Evolutionary conservation across 495 filamentous ascomycete species (phyloP), one percentile per base, ranked within the genome.

Genomic region (Penicillium lagena): DNA sequence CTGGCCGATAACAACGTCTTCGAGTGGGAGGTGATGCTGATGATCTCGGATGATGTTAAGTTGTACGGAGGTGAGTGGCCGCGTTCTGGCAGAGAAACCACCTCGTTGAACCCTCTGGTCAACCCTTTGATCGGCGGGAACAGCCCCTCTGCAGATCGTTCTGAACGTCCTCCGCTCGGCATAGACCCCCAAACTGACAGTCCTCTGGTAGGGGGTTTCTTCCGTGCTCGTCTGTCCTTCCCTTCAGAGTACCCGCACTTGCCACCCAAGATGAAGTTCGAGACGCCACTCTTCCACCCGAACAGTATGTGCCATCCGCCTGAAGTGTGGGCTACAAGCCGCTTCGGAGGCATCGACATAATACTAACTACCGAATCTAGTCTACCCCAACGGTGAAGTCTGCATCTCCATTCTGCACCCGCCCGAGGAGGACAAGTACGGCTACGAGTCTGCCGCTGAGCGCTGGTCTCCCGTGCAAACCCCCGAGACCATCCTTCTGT

Each of bases 21-120:
- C 51, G 86, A 96, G 72, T 98, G 93, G 93, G 91, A 97, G 63
- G 89, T 98, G 12, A 95, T 96, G 86, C 78, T 98, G 30, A 98
- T 98, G 93, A 93, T 98, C 55, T 87, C 77, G 29, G 93, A 98
- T 57, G 93, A 98, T 54, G 91, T 88, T 66, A 91, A 94, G 65
- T 84, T 88, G 58, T 98, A 97, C 58, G 94, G 91, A 52, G 93
- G 84, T 83, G 62, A 69, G 82, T 68, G 3, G 22, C 28, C 32
- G 7, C 7, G 1, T 12, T 12, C 32, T 34, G n/a, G n/a, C 4
- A 11, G 32, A 34, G 2, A 1, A 11, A 12, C 32, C 32, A 34
- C n/a, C 32, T 10, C 32, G 32, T 34, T 9, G 22, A 22, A 22
- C 22, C 22, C 22, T 22, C 22, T 22, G 22, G 3, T 22, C 22